A percentile compares a stretch with the other conserved stretches of the same genome.
phyloP scores from a whole-genome alignment of 1,139 yeast genomes.

The Scheffersomyces illinoinensis region DNA sequence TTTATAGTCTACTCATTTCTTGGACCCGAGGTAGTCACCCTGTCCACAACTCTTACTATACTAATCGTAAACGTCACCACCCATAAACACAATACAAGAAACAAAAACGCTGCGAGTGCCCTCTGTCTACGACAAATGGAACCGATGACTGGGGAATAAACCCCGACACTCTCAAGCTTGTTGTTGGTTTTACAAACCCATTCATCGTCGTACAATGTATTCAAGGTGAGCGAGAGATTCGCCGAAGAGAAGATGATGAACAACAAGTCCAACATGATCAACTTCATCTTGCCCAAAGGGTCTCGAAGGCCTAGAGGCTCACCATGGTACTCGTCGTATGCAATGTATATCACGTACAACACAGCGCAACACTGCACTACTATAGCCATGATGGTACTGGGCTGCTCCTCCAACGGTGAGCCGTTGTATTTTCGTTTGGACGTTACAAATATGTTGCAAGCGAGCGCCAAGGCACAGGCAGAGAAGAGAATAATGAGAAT shows the following conservation, averaged over 20 bases:
- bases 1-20: constrained; percentile 3
- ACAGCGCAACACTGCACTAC: constrained; percentile 80
- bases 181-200: constrained; percentile 70
- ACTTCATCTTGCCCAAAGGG: constrained; percentile 77
- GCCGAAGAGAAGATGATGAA: constrained; percentile 95
- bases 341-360: constrained; percentile 74
- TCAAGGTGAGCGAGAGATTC: constrained; percentile 80
- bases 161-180: constrained; percentile 20
- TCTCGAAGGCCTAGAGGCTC: constrained; percentile 88
- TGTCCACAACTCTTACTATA: constrained; percentile 78
- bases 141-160: constrained; percentile 31
- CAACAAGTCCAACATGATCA: constrained; percentile 74
- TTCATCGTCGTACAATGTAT: constrained; percentile 73
- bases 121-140: constrained; percentile 77
- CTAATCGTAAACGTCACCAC: constrained; percentile 82
- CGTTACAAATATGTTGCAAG: constrained; percentile 59
- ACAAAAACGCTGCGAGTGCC: constrained; percentile 75
- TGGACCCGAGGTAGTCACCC: constrained; percentile 38
- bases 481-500: constrained; percentile 65
- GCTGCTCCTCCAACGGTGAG: constrained; percentile 65
- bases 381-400: constrained; percentile 91
- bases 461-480: constrained; percentile 64
- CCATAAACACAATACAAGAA: constrained; percentile 78
- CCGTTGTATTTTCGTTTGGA: constrained; percentile 44
- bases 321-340: constrained; percentile 89